A percentile compares a stretch with the other conserved stretches of the same genome.
These are phyloP conservation scores for Amanita inopinata DNA, from an alignment of 768 basidiomycete genomes.

Conservation along the genomic window DNA sequence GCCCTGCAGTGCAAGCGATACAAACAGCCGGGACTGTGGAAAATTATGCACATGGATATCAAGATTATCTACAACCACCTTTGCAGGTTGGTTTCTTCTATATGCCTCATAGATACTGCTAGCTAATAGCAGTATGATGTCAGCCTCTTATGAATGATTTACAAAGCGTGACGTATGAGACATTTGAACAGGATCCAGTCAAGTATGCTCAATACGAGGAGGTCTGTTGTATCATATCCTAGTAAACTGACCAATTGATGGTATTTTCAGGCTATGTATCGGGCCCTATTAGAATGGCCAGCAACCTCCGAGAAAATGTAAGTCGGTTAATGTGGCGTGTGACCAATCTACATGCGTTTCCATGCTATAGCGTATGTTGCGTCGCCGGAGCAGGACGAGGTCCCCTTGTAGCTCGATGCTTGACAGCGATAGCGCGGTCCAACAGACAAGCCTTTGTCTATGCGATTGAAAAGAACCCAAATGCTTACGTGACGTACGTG, in stretches of 20 bases:
- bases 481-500: conserved; percentile 87
- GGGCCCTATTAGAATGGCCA: conserved; percentile 68
- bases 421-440: conserved; percentile 66
- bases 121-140: conserved; percentile 9
- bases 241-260: neutral
- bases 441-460: conserved; percentile 57
- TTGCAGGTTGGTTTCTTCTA: conserved; percentile 51
- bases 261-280: conserved; percentile 68
- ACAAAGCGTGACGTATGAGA: conserved; percentile 92
- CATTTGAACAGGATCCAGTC: conserved; percentile 95
- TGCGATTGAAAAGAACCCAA: conserved; percentile 95
- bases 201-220: conserved; percentile 96
- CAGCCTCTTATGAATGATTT: conserved; percentile 97
- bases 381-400: conserved; percentile 95
- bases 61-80: conserved; percentile 92
- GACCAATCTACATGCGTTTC: conserved; percentile 8
- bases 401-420: conserved; percentile 78
- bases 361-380: conserved; percentile 59
- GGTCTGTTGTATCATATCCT: conserved; percentile 28
- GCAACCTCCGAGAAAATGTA: conserved; percentile 47
- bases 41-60: conserved; percentile 86
- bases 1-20: conserved; percentile 52
- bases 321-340: conserved; percentile 17
- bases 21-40: conserved; percentile 71
- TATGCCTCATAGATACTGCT: conserved; percentile 3